These are phyloP conservation scores for Sarocladium strictum DNA, from an alignment of 2,329 filamentous ascomycete genomes.

Conservation along the genomic window DNA sequence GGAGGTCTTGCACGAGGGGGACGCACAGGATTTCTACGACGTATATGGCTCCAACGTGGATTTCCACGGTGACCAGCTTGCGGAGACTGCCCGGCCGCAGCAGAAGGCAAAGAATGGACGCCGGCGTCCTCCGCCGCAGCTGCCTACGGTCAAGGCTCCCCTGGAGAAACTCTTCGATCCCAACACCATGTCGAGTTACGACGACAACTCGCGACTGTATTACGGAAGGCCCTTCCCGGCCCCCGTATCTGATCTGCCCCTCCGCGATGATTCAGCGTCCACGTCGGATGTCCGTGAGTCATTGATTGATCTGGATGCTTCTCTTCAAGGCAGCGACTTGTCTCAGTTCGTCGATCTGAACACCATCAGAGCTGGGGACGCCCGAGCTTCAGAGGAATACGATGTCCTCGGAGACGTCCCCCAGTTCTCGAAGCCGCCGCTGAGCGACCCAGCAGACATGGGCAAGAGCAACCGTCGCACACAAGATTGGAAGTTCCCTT, in stretches of 20 bases:
- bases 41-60: conserved; percentile 55
- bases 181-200: conserved; percentile 58
- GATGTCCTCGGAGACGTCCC: conserved; percentile 37
- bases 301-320: conserved; percentile 59
- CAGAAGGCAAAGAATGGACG: conserved; percentile 39
- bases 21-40: conserved; percentile 54
- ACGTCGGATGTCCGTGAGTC: conserved; percentile 51
- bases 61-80: conserved; percentile 37
- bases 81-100: conserved; percentile 45
- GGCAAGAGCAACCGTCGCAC: conserved; percentile 44
- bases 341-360: conserved; percentile 56
- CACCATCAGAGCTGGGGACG: conserved; percentile 48
- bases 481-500: conserved; percentile 54
- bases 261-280: conserved; percentile 49
- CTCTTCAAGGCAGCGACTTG: conserved; percentile 48
- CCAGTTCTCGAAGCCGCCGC: conserved; percentile 41
- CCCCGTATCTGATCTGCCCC: conserved; percentile 48
- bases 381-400: conserved; percentile 43
- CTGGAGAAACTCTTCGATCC: conserved; percentile 62
- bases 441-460: conserved; percentile 51
- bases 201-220: conserved; percentile 56
- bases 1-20: conserved; percentile 45
- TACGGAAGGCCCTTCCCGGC: conserved; percentile 44
- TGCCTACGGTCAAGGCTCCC: conserved; percentile 52
- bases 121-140: conserved; percentile 50